phyloP scores from a whole-genome alignment of 352 stramenopile species.

The Globisporangium paroecandrum region DNA sequence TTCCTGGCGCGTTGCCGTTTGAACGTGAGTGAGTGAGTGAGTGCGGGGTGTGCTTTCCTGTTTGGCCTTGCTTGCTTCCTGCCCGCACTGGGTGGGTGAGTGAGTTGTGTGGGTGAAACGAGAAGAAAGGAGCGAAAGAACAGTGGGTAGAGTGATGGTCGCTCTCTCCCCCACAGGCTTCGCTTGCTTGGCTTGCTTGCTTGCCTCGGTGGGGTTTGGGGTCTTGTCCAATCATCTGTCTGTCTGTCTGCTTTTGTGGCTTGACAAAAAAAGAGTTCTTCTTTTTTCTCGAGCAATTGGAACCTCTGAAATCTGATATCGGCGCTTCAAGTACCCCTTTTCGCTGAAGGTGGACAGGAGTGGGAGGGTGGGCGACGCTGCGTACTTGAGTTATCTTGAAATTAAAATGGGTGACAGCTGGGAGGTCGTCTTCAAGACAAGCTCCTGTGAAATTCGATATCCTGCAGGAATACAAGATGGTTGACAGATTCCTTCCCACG shows the following conservation, averaged over 20 bases:
- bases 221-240: not conserved
- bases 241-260: not conserved
- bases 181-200: not conserved
- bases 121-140: conserved; percentile 7
- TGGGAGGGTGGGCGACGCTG: not conserved
- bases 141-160: conserved; percentile 11
- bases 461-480: not conserved
- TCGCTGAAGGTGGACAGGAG: not conserved
- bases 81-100: not conserved
- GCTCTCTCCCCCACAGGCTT: not conserved
- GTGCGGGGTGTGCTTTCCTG: conserved; percentile 5
- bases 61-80: not conserved
- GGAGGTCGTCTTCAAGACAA: not conserved
- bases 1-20: not conserved
- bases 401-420: not conserved
- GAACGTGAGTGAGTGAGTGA: conserved; percentile 1
- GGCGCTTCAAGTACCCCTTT: not conserved
- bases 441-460: not conserved
- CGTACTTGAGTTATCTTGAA: not conserved
- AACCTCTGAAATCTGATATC: not conserved
- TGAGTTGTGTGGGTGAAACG: conserved; percentile 9
- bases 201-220: not conserved
- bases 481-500: conserved; percentile 2
- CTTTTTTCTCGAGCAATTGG: not conserved
- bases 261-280: conserved; percentile 6